Base-by-base conservation (phyloP, 1,139 yeast genomes). In the Yamadazyma jaroonii region DNA sequence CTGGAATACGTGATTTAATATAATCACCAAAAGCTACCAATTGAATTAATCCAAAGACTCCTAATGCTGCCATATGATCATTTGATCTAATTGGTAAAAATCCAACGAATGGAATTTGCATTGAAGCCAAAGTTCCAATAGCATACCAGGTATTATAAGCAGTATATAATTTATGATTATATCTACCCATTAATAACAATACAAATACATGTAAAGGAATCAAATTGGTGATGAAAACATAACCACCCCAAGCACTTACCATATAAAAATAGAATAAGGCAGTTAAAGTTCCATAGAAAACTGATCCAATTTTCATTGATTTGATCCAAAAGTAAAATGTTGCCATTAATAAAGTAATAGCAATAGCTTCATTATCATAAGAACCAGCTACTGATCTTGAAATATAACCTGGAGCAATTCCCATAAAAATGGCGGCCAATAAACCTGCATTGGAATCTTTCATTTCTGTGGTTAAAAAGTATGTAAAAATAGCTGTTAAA, bases 201-300 rank as follows among this genome's bases (percentile, higher is more conserved):
- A 89, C 92, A 59, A 94, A 90, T 23, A 90, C 89, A 61, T 94
- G 99, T 53, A 94, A 73, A 36, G 99, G 99, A 54, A 94, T 88
- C 72, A 94, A 81, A 67, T 94, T 94, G 44, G 98, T 94, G 65
- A 94, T 94, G 70, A 94, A 94, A 36, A 92, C 99, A 59, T 94
- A 94, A 15, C 99, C 99, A 72, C 98, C 98, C 99, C 99, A 94
- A n/a, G 99, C 98, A 37, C 96, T 84, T 37, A 94, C 99, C 99
- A 94, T 94, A 73, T 94, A 94, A 63, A 94, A 94, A 69, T 94
- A 94, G 53, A 83, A 84, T 34, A 88, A 61, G 2, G 98, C 95
- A 25, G 97, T 81, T 52, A 84, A 66, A 5, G 94, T 75, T 13
- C 90, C 95, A 72, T 83, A 87, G 50, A 86, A 74, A 12, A 89